A percentile compares a stretch with the other conserved stretches of the same genome.
Evolutionary conservation across 2,329 filamentous ascomycete species (phyloP).

Genomic region (Xenosphaeropsis pyriputrescens): DNA sequence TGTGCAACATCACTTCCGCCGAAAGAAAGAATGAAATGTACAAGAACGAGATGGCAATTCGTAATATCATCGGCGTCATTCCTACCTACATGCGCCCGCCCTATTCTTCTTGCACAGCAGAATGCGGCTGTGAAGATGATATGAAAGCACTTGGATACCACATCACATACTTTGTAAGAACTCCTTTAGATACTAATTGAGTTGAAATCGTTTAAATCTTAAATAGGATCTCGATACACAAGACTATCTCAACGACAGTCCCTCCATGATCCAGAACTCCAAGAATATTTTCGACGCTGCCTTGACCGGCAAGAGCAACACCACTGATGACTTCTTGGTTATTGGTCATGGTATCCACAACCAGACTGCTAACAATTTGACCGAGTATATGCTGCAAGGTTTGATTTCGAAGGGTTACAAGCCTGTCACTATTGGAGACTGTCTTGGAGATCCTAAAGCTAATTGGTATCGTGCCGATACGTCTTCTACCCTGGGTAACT

Average conservation of each 20-base stretch:
- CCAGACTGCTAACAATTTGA: constrained; percentile 20
- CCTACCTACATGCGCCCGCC: constrained; percentile 37
- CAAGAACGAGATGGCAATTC: constrained; percentile 38
- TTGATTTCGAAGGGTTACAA: constrained; percentile 20
- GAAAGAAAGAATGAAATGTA: constrained; percentile 31
- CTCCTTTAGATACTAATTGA: too few relatives aligned
- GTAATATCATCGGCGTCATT: constrained; percentile 37
- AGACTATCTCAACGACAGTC: constrained; percentile 29
- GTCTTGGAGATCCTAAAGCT: constrained; percentile 25
- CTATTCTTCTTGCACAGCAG: constrained; percentile 27
- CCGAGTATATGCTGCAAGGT: constrained; percentile 18
- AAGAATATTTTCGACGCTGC: constrained; percentile 23
- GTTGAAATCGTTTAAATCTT: too few relatives aligned
- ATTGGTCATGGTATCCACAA: constrained; percentile 30
- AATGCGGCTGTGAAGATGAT: constrained; percentile 17
- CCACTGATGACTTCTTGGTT: constrained; percentile 23
- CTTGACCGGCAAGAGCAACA: constrained; percentile 6
- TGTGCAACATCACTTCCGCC: constrained; percentile 24
- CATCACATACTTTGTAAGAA: constrained; percentile 27
- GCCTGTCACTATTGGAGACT: constrained; percentile 30
- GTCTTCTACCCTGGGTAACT: too few relatives aligned
- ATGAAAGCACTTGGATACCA: constrained; percentile 28
- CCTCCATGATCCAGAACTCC: constrained; percentile 27
- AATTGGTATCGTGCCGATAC: constrained; percentile 24
- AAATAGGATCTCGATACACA: constrained; percentile 25